A percentile compares a stretch with the other conserved stretches of the same genome.
phyloP scores from a whole-genome alignment of 306 rosid genomes.

The Albizia julibrissin region DNA sequence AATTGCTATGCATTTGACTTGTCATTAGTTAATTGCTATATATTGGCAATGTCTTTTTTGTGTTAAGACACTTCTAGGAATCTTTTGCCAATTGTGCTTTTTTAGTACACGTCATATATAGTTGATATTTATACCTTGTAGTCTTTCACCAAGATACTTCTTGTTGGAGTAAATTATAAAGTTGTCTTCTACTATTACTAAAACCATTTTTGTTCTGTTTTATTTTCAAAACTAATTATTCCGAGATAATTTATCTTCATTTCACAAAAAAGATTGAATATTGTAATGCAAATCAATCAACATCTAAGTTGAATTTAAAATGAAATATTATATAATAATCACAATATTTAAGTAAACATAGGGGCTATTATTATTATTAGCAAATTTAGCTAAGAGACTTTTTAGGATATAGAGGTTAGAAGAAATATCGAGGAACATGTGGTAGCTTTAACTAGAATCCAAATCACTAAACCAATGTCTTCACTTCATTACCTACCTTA shows the following conservation, averaged over 20 bases:
- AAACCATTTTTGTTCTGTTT: background rate
- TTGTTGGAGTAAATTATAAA: background rate
- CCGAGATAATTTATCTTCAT: background rate
- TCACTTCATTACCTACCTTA: background rate
- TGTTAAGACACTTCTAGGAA: slow-evolving; percentile 19
- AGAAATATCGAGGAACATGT: background rate
- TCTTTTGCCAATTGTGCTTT: slow-evolving; percentile 31
- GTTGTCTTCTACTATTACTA: background rate
- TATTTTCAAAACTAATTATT: background rate
- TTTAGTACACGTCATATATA: background rate
- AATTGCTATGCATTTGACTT: slow-evolving; percentile 10
- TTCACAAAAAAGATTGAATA: background rate
- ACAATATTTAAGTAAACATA: background rate
- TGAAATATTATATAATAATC: background rate
- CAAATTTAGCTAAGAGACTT: background rate
- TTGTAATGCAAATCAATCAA: background rate
- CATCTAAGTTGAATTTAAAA: background rate
- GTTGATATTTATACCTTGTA: slow-evolving; percentile 9
- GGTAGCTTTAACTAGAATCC: slow-evolving; percentile 3
- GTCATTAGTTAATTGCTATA: background rate
- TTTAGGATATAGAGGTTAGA: background rate
- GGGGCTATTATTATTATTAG: background rate
- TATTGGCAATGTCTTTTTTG: slow-evolving; percentile 18
- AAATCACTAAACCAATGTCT: background rate
- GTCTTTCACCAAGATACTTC: background rate